These are phyloP conservation scores for Zygosaccharomyces lentus DNA, from an alignment of 805 yeast genomes.

Conservation along the genomic window DNA sequence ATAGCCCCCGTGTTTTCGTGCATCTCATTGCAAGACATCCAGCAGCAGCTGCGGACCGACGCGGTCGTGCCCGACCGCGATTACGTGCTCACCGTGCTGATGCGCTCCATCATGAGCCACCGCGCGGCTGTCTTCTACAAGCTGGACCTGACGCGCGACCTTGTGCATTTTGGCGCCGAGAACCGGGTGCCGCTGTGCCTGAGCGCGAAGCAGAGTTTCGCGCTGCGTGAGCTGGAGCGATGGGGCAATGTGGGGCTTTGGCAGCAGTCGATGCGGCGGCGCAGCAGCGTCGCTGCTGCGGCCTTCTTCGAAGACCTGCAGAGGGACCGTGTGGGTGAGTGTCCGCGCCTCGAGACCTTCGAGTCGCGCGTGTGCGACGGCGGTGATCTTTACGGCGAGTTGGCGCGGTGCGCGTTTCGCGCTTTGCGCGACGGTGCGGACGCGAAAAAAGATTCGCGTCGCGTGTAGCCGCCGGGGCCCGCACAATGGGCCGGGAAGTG, in stretches of 20 bases:
- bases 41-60: constrained; percentile 15
- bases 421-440: constrained; percentile 8
- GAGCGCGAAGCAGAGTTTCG: constrained; percentile 13
- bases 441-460: constrained; percentile 6
- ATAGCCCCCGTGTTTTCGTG: constrained; percentile 30
- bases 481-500: too few species aligned
- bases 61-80: constrained; percentile 16
- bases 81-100: constrained; percentile 26
- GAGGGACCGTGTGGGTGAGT: constrained; percentile 11
- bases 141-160: constrained; percentile 27
- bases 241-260: constrained; percentile 25
- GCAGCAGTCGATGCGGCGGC: constrained; percentile 16
- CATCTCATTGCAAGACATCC: constrained; percentile 27
- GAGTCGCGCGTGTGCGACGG: constrained; percentile 3
- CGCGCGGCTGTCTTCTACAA: constrained; percentile 28
- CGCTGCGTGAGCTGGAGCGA: constrained; percentile 19
- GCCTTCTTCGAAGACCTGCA: constrained; percentile 21
- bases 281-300: constrained; percentile 7
- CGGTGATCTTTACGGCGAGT: neutral
- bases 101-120: constrained; percentile 28
- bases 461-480: neutral
- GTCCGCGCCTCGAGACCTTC: neutral
- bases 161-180: constrained; percentile 29
- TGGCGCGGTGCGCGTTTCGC: constrained; percentile 9
- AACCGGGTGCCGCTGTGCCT: constrained; percentile 19